Evolutionary conservation across 2,329 filamentous ascomycete species (phyloP), one percentile per base, ranked within the genome.

Genomic region (Fusarium protoensiforme): DNA sequence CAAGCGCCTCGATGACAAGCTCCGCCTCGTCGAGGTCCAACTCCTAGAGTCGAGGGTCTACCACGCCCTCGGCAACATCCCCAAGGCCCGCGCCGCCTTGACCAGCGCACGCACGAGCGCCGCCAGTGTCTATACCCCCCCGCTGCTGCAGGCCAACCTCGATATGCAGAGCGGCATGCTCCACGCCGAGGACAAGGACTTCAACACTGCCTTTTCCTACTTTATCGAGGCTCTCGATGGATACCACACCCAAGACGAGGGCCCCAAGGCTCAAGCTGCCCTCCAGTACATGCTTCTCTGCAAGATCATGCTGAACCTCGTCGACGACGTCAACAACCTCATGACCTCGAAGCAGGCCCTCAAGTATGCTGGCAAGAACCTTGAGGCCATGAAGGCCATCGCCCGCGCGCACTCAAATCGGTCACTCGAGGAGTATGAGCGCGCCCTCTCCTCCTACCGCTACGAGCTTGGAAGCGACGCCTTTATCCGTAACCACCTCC

Each of bases 121-220:
- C 64, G 96, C 97, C 58, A 98, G 95, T 31, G 96, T 99, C 72
- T 99, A 99, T 87, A 98, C 95, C 27, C 96, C 96, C 60, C 96
- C 97, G 5, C 88, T 97, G 75, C 89, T 99, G 67, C 97, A 99
- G 86, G 96, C 96, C 53, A 95, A 96, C 78, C 90, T 99, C 76
- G 96, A 99, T 81, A 98, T 99, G 96, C 96, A 99, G 87, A 98
- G 94, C 74, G 97, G 96, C 76, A 98, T 98, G 93, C 91, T 99
- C 67, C 97, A 99, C 83, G 96, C 96, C 27, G 97, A 99, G 85
- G 96, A 99, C 82, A 94, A 95, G 85, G 97, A 99, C 86, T 99
- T 99, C 89, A 98, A 97, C 87, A 99, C 96, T 29, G 94, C 96
- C 58, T 99, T 93, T 84, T 98, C 95, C 58, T 99, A 99, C 88